Base-by-base conservation (phyloP, 495 filamentous ascomycete genomes). In the Trichocladium antarcticum region DNA sequence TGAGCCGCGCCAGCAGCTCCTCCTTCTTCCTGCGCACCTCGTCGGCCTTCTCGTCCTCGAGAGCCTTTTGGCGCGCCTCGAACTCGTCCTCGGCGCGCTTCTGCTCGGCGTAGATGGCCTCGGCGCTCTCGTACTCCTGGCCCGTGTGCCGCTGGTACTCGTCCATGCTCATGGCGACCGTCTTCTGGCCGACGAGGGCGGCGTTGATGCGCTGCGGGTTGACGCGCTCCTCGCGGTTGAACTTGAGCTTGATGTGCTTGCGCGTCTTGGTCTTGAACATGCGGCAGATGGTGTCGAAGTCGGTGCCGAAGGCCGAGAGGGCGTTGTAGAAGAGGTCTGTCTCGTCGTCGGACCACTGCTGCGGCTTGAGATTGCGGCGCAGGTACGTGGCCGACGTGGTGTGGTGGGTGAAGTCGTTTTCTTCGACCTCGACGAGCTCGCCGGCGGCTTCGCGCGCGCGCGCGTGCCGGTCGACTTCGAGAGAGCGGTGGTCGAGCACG, bases 181-280 rank as follows among this genome's bases (percentile, higher is more conserved):
- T 70, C 37, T 79, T 77, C 19, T 77, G 72, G 35, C 69, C 70
- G 38, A 81, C 66, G 6, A 96, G 70, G 1, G 83, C 80, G 5
- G 73, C 73, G 36, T 81, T 82, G 55, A 98, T 78, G 38, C 77
- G 74, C 12, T 70, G 62, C 3, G 84, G 80, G 54, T 87, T 73
- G n/a, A 76, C 68, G n/a, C 79, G 73, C 67, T 97, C 93, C 66
- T 98, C 92, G 45, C 83, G 84, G 54, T 84, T 85, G 69, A 93
- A 98, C 64, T 97, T 98, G 39, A 84, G 66, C 68, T 96, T 95
- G 61, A 97, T 80, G 56, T 87, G 80, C 15, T 81, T 78, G 42
- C 92, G 74, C 20, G 73, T 84, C 17, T 84, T 76, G 24, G 78
- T 78, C 0, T 81, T 79, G 59, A 98, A 95, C 72, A 95, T 73